Base-by-base conservation (phyloP, 179 eudicot genomes). In the Vitellaria paradoxa region DNA sequence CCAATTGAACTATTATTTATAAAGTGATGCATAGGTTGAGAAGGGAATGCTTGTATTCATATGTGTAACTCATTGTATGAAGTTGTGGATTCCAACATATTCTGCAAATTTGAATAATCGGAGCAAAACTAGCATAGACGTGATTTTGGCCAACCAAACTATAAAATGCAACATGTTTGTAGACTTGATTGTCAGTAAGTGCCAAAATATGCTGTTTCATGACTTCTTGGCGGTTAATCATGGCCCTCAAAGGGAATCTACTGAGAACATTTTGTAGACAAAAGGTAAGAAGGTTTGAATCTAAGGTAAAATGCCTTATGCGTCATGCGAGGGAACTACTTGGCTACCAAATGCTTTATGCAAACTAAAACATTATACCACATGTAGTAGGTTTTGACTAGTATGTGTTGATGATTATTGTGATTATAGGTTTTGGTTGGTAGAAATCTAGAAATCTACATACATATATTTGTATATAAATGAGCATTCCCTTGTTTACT, bases 101-200 rank as follows among this genome's bases (percentile, higher is more conserved):
- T 52, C 56, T 14, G 15, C 73, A 23, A 49, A 30, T 23, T 49
- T 23, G 59, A 70, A 49, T 20, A 52, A 23, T 70, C 52, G 74
- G 61, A 50, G 57, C 18, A 13, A 46, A 46, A 23, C 10, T 13
- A 17, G 46, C 11, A 67, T 12, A 45, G 52, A 17, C 1, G 52
- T 18, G 24, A 20, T 67, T 67, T 68, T 68, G 72, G 72, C 57
- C 72, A 47, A 56, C 72, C 56, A 68, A 68, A 47, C 49, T 11
- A 10, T 9, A 63, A 42, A 15, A 23, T 37, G 12, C 21, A 14
- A 15, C 20, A 65, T 65, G 49, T 65, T 40, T 65, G 14, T 0
- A 37, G 69, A 37, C 47, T 15, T 65, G 47, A 6, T 37, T 65
- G 26, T 42, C 26, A 15, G 20, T 70, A 2, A 21, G 18, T 70